Evolutionary conservation across 164 flowering plant species (phyloP), one percentile per base, ranked within the genome.

Genomic region (Aristolochia fimbriata): DNA sequence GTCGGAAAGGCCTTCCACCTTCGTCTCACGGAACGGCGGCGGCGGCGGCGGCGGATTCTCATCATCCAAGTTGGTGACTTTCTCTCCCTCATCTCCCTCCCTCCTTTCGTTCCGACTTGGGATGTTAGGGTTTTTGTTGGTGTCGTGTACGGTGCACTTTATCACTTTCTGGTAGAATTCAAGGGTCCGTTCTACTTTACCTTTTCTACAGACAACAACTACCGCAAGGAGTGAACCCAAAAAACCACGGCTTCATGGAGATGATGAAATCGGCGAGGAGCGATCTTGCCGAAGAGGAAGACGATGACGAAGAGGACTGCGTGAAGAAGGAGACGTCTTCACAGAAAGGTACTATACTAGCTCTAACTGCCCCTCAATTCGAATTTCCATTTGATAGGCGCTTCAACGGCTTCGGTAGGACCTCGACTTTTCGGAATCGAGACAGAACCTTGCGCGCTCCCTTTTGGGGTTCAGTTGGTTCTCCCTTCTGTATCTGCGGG

Each of bases 241-340:
- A 68, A 72, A 76, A 61, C 50, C 79, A 68, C 62, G 77, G 83
- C 63, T 85, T 91, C 65, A 73, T 83, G 76, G 88, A 83, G 46
- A 83, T 85, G 82, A 74, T 88, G 68, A 80, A 76, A 64, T 76
- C 90, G 7, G 79, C 79, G 1, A 79, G 73, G 71, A 79, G 73
- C 17, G 56, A 41, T 17, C 73, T 71, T 43, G 90, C 85, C 46
- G 88, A 81, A 8, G 87, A 82, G 23, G 80, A 80, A 4, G 89
- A 86, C 3, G 86, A 80, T 0, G 91, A 85, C 0, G 86, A 83
- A 14, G 89, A 81, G 59, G 80, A 81, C n/a, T 61, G 60, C 33
- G 58, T 78, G 30, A 84, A 82, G 76, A 82, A 78, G 62, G 96
- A 85, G 68, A 55, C 63, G n/a, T 70, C 88, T 49, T 66, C 86